Evolutionary conservation across 345 rosid genomes (phyloP), one percentile per base, ranked within the genome.

Genomic region (Eucalyptus microcorys): DNA sequence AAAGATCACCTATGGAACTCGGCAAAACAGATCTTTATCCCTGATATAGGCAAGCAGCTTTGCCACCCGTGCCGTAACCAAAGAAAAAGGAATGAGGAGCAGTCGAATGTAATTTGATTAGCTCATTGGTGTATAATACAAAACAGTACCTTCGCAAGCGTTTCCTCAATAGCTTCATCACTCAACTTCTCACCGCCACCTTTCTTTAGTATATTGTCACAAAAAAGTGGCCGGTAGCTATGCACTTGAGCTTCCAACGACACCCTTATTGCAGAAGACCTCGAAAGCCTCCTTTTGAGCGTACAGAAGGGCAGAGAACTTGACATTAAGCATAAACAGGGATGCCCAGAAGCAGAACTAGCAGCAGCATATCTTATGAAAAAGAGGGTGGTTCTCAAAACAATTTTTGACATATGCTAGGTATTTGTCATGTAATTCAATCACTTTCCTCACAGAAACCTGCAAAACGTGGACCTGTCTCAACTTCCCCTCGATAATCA

Each of bases 21-120:
- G 30, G 27, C 61, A 22, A 1, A 94, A 96, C 61, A 97, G 94
- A 89, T 97, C 99, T 90, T 97, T 95, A 88, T 97, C 98, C 64
- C 96, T 93, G 49, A 94, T 95, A 86, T 95, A 96, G 11, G 96
- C 98, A 88, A 96, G 99, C 92, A 97, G 89, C 93, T 96, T 97
- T 86, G 97, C 99, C 6, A 97, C 98, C 99, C 95, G 93, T 88
- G 93, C 87, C 89, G 89, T 52, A 49, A 68, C 49, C 68, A 14
- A 24, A 87, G 79, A 22, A 49, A 37, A 87, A 71, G 32, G 42
- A n/a, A 50, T 14, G 34, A 34, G 57, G 45, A 27, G 59, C 53
- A 49, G 61, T 19, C 57, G 10, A n/a, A 42, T 49, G 64, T 11
- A 14, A 84, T 13, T 37, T 32, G 21, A 30, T 24, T 13, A 55